Percentiles rank a stretch among this genome's conserved stretches.
These are phyloP conservation scores for Pulveroboletus sp. DNA, from an alignment of 768 basidiomycete species.

Conservation along the genomic window DNA sequence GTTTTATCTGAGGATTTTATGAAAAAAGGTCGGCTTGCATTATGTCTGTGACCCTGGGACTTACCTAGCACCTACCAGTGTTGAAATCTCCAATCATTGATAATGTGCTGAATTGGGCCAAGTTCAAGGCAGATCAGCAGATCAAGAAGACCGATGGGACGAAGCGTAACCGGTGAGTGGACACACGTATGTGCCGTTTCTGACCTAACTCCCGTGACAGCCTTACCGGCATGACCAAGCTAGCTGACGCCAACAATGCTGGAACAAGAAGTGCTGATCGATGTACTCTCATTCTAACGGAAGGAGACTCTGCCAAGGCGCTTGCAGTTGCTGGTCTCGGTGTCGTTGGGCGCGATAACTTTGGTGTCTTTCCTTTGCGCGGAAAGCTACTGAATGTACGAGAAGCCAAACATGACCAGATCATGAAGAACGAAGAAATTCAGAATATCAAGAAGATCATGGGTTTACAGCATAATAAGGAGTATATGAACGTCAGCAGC, in stretches of 20 bases:
- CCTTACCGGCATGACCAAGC: slow-evolving; percentile 84
- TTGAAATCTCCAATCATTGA: slow-evolving; percentile 87
- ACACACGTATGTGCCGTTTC: not conserved
- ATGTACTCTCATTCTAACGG: slow-evolving; percentile 95
- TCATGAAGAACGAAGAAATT: slow-evolving; percentile 98
- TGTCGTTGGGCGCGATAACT: slow-evolving; percentile 94
- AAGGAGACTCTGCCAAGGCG: slow-evolving; percentile 98
- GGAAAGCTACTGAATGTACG: slow-evolving; percentile 97
- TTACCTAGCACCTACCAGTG: slow-evolving; percentile 43
- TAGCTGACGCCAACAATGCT: slow-evolving; percentile 96
- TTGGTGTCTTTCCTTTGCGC: slow-evolving; percentile 95
- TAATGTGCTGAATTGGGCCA: slow-evolving; percentile 91
- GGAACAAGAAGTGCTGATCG: slow-evolving; percentile 74
- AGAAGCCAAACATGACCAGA: slow-evolving; percentile 92
- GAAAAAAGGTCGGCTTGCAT: slow-evolving; percentile 72
- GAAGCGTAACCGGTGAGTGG: slow-evolving; percentile 74
- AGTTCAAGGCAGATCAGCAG: slow-evolving; percentile 93
- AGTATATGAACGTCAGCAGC: slow-evolving; percentile 61
- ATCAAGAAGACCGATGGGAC: slow-evolving; percentile 94
- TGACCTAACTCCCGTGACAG: slow-evolving; percentile 36
- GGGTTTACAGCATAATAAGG: slow-evolving; percentile 91
- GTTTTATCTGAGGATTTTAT: slow-evolving; percentile 84
- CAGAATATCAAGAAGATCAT: slow-evolving; percentile 98
- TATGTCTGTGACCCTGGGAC: not conserved
- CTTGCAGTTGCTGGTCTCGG: slow-evolving; percentile 91